Evolutionary conservation across 352 stramenopile species (phyloP), one percentile per base, ranked within the genome.

Genomic region (Globisporangium iwayamae): DNA sequence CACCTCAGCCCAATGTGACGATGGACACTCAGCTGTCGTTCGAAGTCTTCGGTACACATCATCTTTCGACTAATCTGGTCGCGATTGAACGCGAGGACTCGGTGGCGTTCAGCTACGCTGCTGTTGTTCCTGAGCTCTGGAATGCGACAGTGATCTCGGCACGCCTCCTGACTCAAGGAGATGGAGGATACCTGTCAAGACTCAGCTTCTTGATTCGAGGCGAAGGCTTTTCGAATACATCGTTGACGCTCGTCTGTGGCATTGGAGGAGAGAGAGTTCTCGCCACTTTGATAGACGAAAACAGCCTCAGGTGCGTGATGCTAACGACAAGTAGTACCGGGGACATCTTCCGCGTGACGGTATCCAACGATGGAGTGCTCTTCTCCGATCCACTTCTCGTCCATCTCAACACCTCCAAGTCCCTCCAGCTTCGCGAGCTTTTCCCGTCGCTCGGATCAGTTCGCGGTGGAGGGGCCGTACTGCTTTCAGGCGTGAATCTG

Each of bases 361-460:
- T 77, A 28, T 75, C 72, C 2, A 81, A 81, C 58, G 68, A 82
- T 18, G 69, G 71, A 0, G 11, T 68, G 3, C 5, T 65, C 16
- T 84, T 73, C 63, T 81, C 75, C 34, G 2, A 34, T 30, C n/a
- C 52, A 20, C 45, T 56, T 34, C 20, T 39, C 10, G 25, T 72
- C 28, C n/a, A 20, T 1, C 11, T 71, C 18, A 45, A 68, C 28
- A 6, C 3, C 8, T n/a, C 41, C 11, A 39, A 39, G 1, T 28
- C 60, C 6, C 51, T 74, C 11, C 51, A 62, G 8, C 28, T 81
- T 8, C 56, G 57, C 46, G 32, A 9, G 39, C 20, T 83, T n/a
- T 60, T 57, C 18, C 75, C 75, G 51, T 65, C 38, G 4, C 68
- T 65, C 53, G 75, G 73, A 56, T 72, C 58, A 0, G 38, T 64